phyloP scores from a whole-genome alignment of 1,284 basidiomycete species.

The Sanghuangporus sanghuang region DNA sequence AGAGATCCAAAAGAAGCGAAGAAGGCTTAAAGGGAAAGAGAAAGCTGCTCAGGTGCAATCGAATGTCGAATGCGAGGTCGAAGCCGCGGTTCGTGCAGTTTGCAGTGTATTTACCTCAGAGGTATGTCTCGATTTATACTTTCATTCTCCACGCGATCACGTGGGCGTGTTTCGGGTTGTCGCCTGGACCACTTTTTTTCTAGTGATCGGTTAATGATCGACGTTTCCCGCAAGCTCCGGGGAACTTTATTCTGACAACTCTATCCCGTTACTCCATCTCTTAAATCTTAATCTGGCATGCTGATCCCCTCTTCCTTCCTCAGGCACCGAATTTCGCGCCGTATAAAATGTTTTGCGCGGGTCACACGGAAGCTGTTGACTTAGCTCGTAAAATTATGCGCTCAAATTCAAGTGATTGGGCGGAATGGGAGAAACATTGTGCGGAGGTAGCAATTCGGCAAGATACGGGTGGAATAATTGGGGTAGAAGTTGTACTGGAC shows the following conservation, averaged over 20 bases:
- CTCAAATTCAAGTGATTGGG: constrained; percentile 67
- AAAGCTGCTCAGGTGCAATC: background rate
- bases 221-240: background rate
- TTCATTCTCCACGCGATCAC: background rate
- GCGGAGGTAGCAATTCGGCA: background rate
- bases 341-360: constrained; percentile 82
- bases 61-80: constrained; percentile 5
- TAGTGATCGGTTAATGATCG: background rate
- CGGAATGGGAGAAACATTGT: constrained; percentile 75
- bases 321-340: constrained; percentile 70
- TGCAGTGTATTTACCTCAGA: constrained; percentile 11
- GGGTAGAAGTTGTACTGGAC: background rate
- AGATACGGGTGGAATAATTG: background rate
- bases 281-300: background rate
- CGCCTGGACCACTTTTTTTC: background rate
- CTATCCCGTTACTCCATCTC: background rate
- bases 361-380: constrained; percentile 75
- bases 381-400: constrained; percentile 61
- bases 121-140: constrained; percentile 1
- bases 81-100: constrained; percentile 13
- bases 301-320: constrained; percentile 1
- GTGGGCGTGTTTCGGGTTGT: background rate
- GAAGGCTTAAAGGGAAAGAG: background rate
- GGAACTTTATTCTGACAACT: background rate
- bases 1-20: background rate